Evolutionary conservation across 2,329 filamentous ascomycete species (phyloP), one percentile per base, ranked within the genome.

Genomic region (Trichoderma sp.): DNA sequence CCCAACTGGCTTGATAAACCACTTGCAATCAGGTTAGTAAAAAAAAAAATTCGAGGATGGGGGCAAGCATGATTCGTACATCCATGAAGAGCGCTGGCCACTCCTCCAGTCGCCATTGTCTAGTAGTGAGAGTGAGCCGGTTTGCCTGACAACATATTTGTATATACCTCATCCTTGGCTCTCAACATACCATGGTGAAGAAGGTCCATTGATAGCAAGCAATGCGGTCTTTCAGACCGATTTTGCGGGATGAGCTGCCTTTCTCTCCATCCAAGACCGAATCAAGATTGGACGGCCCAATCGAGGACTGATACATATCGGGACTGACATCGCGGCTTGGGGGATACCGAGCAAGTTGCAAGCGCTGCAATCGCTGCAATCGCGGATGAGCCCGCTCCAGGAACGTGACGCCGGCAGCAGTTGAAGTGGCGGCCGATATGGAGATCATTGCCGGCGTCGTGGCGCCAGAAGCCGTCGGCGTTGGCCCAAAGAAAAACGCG

Each of bases 131-230:
- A 32, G 58, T 66, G 54, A 67, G 63, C 48, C 22, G 25, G 35
- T n/a, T 39, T 54, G 27, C 17, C 27, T 34, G 9, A 3, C 4
- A 34, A 34, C 29, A 54, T 8, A 32, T 34, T 32, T 12, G n/a
- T 22, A 25, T 5, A 25, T 42, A 34, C 52, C 7, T 17, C 22
- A 13, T 9, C 52, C 2, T 22, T 37, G 4, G 12, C 35, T 17
- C 6, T 15, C 19, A 29, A 35, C 67, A 12, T 67, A 68, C 67
- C 67, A 85, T 84, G 25, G 91, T 92, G 73, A 93, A 94, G 84
- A 89, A 94, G 0, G 91, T 93, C 92, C 92, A 94, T 72, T 81
- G 81, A 70, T 83, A 82, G 69, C 83, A 86, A 48, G 80, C 81
- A 68, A 87, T 83, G 39, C 85, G 78, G 69, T 86, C 84, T 42